Percentiles rank a stretch among this genome's conserved stretches.
These are phyloP conservation scores for Nicotiana obtusifolia DNA, from an alignment of 257 asterid species.

Conservation along the genomic window DNA sequence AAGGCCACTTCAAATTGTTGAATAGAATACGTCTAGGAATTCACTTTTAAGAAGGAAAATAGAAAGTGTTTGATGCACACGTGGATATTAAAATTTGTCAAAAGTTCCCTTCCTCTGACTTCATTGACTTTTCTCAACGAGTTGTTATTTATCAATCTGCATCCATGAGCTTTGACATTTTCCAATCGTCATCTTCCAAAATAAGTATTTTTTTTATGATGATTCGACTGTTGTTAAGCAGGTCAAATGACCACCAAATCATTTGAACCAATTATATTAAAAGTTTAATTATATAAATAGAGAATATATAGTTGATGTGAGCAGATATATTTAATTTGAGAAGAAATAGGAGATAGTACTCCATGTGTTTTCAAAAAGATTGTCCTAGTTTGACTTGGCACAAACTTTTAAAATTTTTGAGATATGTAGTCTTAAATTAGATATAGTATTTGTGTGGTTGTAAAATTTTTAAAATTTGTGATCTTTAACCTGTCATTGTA, in stretches of 20 bases:
- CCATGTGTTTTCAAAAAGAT: no score
- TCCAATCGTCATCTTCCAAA: no score
- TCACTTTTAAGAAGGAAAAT: not conserved
- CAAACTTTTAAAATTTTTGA: no score
- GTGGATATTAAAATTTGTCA: no score
- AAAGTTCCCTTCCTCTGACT: not conserved
- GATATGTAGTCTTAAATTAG: no score
- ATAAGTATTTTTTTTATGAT: not conserved
- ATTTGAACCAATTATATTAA: not conserved
- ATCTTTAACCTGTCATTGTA: no score
- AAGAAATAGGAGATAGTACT: no score
- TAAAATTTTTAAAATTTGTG: no score
- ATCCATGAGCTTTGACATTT: not conserved
- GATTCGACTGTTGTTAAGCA: not conserved
- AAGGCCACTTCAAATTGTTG: not conserved
- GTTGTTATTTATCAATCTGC: not conserved
- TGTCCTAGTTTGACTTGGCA: no score
- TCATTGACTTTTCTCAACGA: not conserved
- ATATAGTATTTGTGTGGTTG: no score
- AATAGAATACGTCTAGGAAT: not conserved
- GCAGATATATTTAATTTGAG: not conserved
- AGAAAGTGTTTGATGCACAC: not conserved
- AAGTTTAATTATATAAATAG: not conserved
- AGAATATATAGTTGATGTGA: not conserved
- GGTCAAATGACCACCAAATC: not conserved